Percentiles rank a stretch among this genome's conserved stretches.
These are phyloP conservation scores for Phyllosticta capitalensis DNA, from an alignment of 2,329 filamentous ascomycete species.

Conservation along the genomic window DNA sequence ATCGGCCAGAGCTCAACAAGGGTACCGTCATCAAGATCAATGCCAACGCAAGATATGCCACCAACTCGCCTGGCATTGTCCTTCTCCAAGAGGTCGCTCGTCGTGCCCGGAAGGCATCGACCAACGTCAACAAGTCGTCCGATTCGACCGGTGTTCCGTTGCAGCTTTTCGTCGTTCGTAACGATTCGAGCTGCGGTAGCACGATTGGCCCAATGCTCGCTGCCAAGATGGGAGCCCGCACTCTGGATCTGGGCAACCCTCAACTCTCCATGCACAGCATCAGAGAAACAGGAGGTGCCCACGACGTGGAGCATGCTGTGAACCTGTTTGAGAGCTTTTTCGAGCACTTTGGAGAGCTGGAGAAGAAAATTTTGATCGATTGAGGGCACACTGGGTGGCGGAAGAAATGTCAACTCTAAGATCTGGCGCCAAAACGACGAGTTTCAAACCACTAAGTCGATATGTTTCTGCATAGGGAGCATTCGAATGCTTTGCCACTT, in stretches of 20 bases:
- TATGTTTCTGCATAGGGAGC: no score
- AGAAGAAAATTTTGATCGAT: conserved; percentile 76
- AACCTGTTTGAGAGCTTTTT: conserved; percentile 85
- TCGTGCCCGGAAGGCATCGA: conserved; percentile 39
- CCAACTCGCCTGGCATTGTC: conserved; percentile 91
- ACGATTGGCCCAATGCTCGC: conserved; percentile 97
- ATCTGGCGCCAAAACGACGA: no score
- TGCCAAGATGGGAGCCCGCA: conserved; percentile 75
- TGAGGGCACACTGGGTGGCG: no score
- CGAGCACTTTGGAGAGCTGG: conserved; percentile 69
- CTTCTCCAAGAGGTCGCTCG: conserved; percentile 78
- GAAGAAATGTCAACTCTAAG: no score
- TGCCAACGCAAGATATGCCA: conserved; percentile 93
- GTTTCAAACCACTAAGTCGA: no score
- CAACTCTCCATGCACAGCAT: conserved; percentile 97
- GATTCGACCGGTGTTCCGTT: conserved; percentile 63
- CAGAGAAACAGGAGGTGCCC: conserved; percentile 78
- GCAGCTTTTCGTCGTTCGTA: conserved; percentile 91
- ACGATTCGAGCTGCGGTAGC: conserved; percentile 88
- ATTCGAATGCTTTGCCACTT: no score
- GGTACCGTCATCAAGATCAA: conserved; percentile 97
- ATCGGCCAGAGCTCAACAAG: conserved; percentile 92
- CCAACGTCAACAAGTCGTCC: conserved; percentile 33
- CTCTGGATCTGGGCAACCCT: conserved; percentile 85
- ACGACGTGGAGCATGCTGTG: conserved; percentile 80